Percentiles rank a stretch among this genome's conserved stretches.
Evolutionary conservation across 768 basidiomycete genomes (phyloP).

Genomic region (Trametes maxima): DNA sequence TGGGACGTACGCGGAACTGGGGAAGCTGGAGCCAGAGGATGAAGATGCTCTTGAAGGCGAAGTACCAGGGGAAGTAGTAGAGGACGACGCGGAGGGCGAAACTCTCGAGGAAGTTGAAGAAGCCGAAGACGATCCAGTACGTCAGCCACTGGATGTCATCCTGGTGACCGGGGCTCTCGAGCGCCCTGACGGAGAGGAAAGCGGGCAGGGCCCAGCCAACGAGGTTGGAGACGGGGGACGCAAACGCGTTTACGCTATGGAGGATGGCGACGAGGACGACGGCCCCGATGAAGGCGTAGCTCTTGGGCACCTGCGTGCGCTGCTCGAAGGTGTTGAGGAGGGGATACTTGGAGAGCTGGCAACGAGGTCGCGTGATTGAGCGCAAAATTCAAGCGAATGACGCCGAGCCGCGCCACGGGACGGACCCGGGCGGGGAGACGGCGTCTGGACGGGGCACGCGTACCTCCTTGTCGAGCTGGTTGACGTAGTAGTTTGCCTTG

Average conservation of each 20-base stretch:
- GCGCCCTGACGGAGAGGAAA: slow-evolving; percentile 92
- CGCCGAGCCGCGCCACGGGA: background rate
- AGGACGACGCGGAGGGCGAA: slow-evolving; percentile 82
- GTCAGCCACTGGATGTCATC: slow-evolving; percentile 97
- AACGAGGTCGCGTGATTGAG: slow-evolving; percentile 25
- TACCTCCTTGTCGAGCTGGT: slow-evolving; percentile 97
- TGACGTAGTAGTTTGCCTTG: slow-evolving; percentile 79
- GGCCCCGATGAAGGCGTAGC: slow-evolving; percentile 80
- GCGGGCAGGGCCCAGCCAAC: slow-evolving; percentile 95
- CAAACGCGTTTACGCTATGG: slow-evolving; percentile 89
- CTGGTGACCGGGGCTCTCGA: slow-evolving; percentile 80
- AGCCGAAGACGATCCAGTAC: slow-evolving; percentile 96
- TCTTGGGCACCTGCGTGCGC: slow-evolving; percentile 91
- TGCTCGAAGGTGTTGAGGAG: slow-evolving; percentile 82
- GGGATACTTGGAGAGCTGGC: slow-evolving; percentile 83
- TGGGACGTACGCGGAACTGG: slow-evolving; percentile 70
- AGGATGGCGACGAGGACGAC: slow-evolving; percentile 67
- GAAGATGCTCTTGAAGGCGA: slow-evolving; percentile 88
- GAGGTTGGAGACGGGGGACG: slow-evolving; percentile 89
- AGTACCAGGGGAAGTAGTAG: slow-evolving; percentile 95
- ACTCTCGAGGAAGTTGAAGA: slow-evolving; percentile 90
- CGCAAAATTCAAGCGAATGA: background rate
- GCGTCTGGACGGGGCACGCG: slow-evolving; percentile 27
- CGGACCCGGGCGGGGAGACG: background rate
- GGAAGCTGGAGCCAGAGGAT: slow-evolving; percentile 92